Conservation (phyloP, 169 alveolate genomes). For the Plasmodium ovale region DNA sequence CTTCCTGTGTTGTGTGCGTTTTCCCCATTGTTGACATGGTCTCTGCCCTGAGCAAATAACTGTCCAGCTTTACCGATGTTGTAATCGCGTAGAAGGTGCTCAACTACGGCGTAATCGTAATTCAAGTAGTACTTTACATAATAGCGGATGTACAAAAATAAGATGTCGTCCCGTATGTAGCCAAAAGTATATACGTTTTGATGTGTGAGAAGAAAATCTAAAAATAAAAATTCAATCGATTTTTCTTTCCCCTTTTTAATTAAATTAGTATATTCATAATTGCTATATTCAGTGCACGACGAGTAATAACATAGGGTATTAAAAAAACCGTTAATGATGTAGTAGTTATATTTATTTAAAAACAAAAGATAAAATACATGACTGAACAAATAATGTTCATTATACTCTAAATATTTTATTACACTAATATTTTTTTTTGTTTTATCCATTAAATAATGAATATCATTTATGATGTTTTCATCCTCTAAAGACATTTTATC, state of each 20-base stretch:
- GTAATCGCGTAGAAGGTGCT: conserved; percentile 1
- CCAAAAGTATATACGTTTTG: conserved; percentile 67
- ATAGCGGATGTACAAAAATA: conserved; percentile 68
- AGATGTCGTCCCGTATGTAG: conserved; percentile 48
- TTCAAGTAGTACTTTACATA: conserved; percentile 31
- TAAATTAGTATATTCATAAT: conserved; percentile 71
- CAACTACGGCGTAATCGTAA: conserved; percentile 31
- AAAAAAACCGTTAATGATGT: conserved; percentile 51
- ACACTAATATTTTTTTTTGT: conserved; percentile 75
- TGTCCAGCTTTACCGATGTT: background rate
- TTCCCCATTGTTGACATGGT: too few relatives aligned
- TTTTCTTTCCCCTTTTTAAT: conserved; percentile 54
- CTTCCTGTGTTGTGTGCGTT: background rate
- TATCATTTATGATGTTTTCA: conserved; percentile 51
- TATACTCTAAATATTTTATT: conserved; percentile 66
- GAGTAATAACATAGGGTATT: conserved; percentile 64
- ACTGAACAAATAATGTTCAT: conserved; percentile 39
- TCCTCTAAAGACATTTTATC: conserved; percentile 51
- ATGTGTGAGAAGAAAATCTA: conserved; percentile 52
- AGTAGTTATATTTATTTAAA: conserved; percentile 62
- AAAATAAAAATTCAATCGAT: conserved; percentile 61
- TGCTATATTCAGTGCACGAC: conserved; percentile 56
- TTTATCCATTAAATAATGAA: conserved; percentile 57
- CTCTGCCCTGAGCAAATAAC: too few relatives aligned
- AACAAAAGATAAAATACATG: conserved; percentile 60